Evolutionary conservation across 345 rosid species (phyloP), one percentile per base, ranked within the genome.

Genomic region (Eucalyptus regnans): DNA sequence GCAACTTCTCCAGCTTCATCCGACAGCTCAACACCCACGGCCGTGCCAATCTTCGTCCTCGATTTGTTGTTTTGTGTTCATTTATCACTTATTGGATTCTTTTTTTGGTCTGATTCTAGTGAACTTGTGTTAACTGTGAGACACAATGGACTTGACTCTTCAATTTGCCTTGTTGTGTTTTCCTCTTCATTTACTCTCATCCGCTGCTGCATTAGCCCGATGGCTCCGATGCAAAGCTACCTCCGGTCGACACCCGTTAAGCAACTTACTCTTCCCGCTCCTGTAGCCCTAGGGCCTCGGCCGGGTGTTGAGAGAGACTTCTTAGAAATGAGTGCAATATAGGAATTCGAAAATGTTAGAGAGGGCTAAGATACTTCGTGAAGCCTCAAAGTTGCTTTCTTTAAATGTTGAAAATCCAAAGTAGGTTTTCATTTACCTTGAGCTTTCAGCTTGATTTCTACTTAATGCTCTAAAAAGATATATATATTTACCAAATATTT

Each of bases 1-100:
- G 52, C 85, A 95, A 95, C 89, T 96, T 95, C 94, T 96, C 96
- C 16, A 95, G 97, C 91, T 94, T 94, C 91, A 93, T 95, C 43
- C 93, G 95, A 41, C 95, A 95, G 93, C 96, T 95, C 87, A 95
- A 96, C 90, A 94, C 97, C 62, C 94, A 95, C 87, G 96, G 94
- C 89, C 92, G 96, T 91, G 50, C 20, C 50, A 13, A 84, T 51
- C 50, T 11, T 49, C 43, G 8, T 7, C 31, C 44, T 25, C 44
- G 20, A 81, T 51, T 51, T 37, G 41, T 29, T 44, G 46, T n/a
- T 14, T 81, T 83, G 48, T 37, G 14, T 71, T 81, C 56, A 37
- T 87, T 88, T 4, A 33, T 85, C 80, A 13, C 43, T 66, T 23
- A 8, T 6, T 6, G 13, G 46, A 33, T 87, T 49, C 11, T 11